phyloP scores from a whole-genome alignment of 225 moss, liverwort and hornwort genomes.

The Polytrichum formosum region DNA sequence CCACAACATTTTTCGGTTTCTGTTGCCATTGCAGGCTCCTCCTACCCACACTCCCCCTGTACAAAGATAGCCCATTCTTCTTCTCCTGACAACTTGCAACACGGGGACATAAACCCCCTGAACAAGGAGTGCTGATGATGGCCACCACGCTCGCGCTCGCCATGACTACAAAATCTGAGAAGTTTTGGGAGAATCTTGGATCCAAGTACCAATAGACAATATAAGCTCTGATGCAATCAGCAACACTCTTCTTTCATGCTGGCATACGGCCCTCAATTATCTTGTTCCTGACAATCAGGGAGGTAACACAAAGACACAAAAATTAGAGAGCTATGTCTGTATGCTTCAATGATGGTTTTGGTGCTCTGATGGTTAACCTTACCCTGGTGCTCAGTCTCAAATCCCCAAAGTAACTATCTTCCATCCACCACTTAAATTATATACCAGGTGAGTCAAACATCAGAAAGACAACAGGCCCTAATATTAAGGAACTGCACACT shows the following conservation, averaged over 20 bases:
- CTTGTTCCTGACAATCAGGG: neutral
- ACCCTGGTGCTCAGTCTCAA: too few relatives aligned
- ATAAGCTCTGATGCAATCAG: too few relatives aligned
- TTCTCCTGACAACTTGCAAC: too few relatives aligned
- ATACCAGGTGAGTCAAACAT: too few relatives aligned
- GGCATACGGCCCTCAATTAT: neutral
- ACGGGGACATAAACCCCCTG: too few relatives aligned
- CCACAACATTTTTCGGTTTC: constrained; percentile 14
- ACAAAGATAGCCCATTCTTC: neutral
- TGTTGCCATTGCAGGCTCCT: neutral
- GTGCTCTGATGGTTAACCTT: too few relatives aligned
- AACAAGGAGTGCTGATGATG: too few relatives aligned
- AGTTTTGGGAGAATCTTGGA: too few relatives aligned
- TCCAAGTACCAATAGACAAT: too few relatives aligned
- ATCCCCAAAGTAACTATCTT: neutral
- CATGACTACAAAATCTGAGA: too few relatives aligned
- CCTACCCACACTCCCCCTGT: neutral
- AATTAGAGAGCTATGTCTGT: neutral
- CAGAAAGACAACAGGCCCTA: too few relatives aligned
- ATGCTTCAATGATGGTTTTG: neutral
- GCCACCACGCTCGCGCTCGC: too few relatives aligned
- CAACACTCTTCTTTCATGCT: neutral
- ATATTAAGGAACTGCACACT: neutral
- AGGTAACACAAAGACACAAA: neutral
- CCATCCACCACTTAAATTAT: neutral